These are phyloP conservation scores for Pinus tabuliformis DNA, from an alignment of 75 land plant species.

Conservation along the genomic window DNA sequence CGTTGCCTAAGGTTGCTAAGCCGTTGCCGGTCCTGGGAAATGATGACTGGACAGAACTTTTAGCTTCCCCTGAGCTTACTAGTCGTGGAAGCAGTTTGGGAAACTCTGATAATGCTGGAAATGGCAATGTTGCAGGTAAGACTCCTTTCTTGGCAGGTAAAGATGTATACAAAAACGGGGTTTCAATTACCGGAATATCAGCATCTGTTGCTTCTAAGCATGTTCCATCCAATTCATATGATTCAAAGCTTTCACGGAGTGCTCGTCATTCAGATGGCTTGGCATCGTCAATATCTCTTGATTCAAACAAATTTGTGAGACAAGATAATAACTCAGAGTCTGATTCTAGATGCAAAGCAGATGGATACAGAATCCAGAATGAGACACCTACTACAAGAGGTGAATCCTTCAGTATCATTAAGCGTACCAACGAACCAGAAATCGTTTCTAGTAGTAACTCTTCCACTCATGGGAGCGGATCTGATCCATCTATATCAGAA, in stretches of 20 bases:
- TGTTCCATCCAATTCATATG: neutral
- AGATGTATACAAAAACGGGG: constrained; percentile 3
- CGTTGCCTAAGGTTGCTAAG: constrained; percentile 2
- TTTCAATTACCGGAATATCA: neutral
- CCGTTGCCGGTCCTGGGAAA: neutral
- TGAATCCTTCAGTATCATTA: neutral
- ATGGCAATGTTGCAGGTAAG: neutral
- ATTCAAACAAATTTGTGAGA: neutral
- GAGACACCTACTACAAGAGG: too few relatives aligned
- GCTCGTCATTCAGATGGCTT: neutral
- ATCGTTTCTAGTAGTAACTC: neutral
- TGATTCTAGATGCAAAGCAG: neutral
- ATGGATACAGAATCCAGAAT: neutral
- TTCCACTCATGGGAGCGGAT: neutral
- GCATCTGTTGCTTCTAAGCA: neutral
- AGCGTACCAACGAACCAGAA: neutral
- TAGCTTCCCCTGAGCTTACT: constrained; percentile 16
- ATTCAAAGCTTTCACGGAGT: neutral
- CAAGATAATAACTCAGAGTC: neutral
- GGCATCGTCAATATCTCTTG: neutral
- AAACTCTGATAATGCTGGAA: constrained; percentile 2
- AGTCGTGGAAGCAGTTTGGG: constrained; percentile 15
- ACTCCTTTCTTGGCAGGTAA: neutral
- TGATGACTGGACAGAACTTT: constrained; percentile 28
- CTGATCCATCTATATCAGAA: neutral